Percentiles rank a stretch among this genome's conserved stretches.
Evolutionary conservation across 257 asterid genomes (phyloP).

Genomic region (Petrea volubilis): DNA sequence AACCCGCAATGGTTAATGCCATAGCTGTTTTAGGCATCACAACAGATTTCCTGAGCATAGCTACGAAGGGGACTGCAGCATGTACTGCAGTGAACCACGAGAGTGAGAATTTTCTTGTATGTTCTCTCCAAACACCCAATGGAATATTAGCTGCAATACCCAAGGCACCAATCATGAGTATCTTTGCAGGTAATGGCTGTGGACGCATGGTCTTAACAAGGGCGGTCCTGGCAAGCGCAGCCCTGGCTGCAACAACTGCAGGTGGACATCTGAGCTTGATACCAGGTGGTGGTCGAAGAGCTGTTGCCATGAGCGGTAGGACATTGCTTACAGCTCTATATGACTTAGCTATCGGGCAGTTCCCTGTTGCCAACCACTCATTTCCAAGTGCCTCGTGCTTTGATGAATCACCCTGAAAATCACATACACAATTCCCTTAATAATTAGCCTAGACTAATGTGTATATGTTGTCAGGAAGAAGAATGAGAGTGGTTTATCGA

Average conservation of each 20-base stretch:
- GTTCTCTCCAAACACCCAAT: conserved; percentile 81
- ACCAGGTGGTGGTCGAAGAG: conserved; percentile 67
- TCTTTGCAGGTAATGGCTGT: conserved; percentile 74
- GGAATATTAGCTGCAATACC: conserved; percentile 86
- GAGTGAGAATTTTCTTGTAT: conserved; percentile 58
- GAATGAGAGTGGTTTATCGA: not conserved
- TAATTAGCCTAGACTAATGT: not conserved
- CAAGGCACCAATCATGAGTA: conserved; percentile 60
- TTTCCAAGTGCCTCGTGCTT: conserved; percentile 72
- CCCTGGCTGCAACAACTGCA: conserved; percentile 79
- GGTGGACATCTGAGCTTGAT: conserved; percentile 75
- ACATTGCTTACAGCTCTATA: conserved; percentile 69
- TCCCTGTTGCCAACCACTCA: conserved; percentile 74
- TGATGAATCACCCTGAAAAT: conserved; percentile 54
- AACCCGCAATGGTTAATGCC: conserved; percentile 81
- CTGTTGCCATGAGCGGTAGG: conserved; percentile 67
- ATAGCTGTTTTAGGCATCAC: conserved; percentile 84
- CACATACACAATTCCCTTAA: not conserved
- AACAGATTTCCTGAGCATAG: conserved; percentile 86
- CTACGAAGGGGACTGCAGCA: conserved; percentile 90
- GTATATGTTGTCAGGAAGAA: not conserved
- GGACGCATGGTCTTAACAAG: conserved; percentile 74
- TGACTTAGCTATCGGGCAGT: conserved; percentile 82
- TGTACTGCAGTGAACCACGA: conserved; percentile 87
- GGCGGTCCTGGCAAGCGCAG: conserved; percentile 79